Evolutionary conservation across 805 yeast genomes (phyloP).

Genomic region (Scheffersomyces coipomensis): DNA sequence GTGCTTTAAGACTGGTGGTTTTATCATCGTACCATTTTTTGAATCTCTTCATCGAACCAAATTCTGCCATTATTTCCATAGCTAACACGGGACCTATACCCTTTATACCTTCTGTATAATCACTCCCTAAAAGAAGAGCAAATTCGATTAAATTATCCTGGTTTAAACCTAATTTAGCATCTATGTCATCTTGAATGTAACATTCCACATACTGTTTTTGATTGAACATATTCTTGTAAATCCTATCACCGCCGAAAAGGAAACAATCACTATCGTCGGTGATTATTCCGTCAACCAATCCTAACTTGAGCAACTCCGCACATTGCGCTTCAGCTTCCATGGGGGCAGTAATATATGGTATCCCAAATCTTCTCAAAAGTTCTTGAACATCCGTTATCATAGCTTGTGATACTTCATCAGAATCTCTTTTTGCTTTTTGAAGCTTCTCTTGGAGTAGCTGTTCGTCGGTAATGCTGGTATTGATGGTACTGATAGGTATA

Average conservation of each 20-base stretch:
- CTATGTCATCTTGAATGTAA: slow-evolving; percentile 61
- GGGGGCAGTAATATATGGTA: slow-evolving; percentile 94
- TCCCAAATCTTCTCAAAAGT: slow-evolving; percentile 80
- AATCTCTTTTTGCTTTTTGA: slow-evolving; percentile 72
- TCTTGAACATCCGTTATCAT: slow-evolving; percentile 94
- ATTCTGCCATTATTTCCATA: slow-evolving; percentile 86
- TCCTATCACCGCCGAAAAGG: slow-evolving; percentile 79
- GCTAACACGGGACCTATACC: slow-evolving; percentile 95
- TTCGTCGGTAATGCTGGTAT: slow-evolving; percentile 44
- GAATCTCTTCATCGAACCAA: slow-evolving; percentile 46
- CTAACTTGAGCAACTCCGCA: slow-evolving; percentile 68
- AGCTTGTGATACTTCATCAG: slow-evolving; percentile 83
- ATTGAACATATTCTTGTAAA: slow-evolving; percentile 91
- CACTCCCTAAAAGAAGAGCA: slow-evolving; percentile 88
- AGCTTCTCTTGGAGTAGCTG: slow-evolving; percentile 57
- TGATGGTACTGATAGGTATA: slow-evolving; percentile 14
- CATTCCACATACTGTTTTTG: slow-evolving; percentile 91
- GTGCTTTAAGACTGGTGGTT: slow-evolving; percentile 33
- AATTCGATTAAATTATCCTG: slow-evolving; percentile 69
- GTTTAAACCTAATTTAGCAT: slow-evolving; percentile 59
- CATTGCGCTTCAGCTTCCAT: slow-evolving; percentile 99
- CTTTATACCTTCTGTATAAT: slow-evolving; percentile 88
- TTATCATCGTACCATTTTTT: slow-evolving; percentile 58
- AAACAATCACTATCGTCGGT: slow-evolving; percentile 98
- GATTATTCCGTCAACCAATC: slow-evolving; percentile 88